Base-by-base conservation (phyloP, 306 rosid species). In the Rosa persica region DNA sequence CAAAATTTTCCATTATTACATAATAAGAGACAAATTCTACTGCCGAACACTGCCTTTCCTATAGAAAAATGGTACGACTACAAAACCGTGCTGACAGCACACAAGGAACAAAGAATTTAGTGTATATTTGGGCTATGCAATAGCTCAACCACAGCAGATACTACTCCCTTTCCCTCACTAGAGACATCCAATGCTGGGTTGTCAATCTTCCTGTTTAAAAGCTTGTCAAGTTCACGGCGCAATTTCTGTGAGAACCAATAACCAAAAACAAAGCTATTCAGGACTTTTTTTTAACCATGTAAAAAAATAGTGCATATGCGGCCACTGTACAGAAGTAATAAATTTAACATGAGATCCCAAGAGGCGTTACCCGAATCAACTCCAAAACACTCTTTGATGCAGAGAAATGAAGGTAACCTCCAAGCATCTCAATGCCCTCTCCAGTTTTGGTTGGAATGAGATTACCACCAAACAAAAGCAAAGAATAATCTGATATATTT, bases 341-440 rank as follows among this genome's bases (percentile, higher is more conserved):
- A 61, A 79, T 23, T 74, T 49, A 34, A 79, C 65, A 30, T 48
- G 57, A 74, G 65, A 80, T n/a, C 34, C 25, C 9, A 49, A 76
- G 74, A 69, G 42, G 71, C 44, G 64, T 81, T 88, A 92, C 98
- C 98, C 78, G 87, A 77, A 95, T 92, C 58, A 94, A 81, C 81
- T 89, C 98, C n/a, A 90, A 76, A 82, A 92, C 90, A 77, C 89
- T 92, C 86, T 87, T 90, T 1, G 97, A 88, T 57, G 98, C 93
- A 76, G 97, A 94, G 86, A 94, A 94, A 87, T 92, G 97, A 74
- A 94, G 98, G 85, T 94, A 94, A 73, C 98, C 98, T 64, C 95
- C 97, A 9, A 94, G 97, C 98, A 94, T 94, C 83, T 90, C 98
- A 68, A 94, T 94, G 83, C 98, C 97, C 73, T 90, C 97, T 27